These are phyloP conservation scores for Ceratopteris richardii DNA, from an alignment of 75 land plant genomes.

Conservation along the genomic window DNA sequence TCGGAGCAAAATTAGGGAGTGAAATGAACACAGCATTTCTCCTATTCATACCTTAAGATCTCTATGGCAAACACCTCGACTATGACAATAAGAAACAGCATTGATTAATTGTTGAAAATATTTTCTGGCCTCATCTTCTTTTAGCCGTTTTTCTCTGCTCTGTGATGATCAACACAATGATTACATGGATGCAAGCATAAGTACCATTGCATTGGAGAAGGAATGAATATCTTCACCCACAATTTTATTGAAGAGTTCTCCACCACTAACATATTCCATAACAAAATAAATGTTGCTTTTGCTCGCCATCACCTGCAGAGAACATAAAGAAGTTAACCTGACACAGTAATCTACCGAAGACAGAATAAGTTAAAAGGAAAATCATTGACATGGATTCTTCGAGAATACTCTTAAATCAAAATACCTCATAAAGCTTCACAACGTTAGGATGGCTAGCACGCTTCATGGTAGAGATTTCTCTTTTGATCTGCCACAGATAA, in stretches of 20 bases:
- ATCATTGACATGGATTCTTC: no score
- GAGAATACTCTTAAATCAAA: no score
- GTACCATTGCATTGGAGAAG: no score
- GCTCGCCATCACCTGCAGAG: conserved; percentile 9
- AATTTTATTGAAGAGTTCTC: conserved; percentile 11
- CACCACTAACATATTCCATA: conserved; percentile 9
- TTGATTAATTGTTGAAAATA: neutral
- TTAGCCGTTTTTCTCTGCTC: neutral
- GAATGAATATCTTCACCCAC: conserved; percentile 5
- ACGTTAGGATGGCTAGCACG: conserved; percentile 84
- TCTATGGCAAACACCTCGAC: neutral
- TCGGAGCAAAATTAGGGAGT: no score
- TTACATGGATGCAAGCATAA: neutral
- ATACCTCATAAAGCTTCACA: conserved; percentile 87
- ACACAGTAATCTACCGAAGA: neutral
- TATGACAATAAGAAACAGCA: conserved; percentile 7
- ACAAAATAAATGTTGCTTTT: conserved; percentile 13
- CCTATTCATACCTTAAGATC: conserved; percentile 3
- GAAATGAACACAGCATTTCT: no score
- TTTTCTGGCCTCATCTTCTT: conserved; percentile 8
- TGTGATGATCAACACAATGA: neutral
- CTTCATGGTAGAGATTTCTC: conserved; percentile 93
- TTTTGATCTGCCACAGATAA: conserved; percentile 71
- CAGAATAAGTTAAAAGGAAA: conserved; percentile 5
- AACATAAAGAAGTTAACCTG: neutral